Conservation (phyloP, 257 asterid genomes). For the Ballota nigra region DNA sequence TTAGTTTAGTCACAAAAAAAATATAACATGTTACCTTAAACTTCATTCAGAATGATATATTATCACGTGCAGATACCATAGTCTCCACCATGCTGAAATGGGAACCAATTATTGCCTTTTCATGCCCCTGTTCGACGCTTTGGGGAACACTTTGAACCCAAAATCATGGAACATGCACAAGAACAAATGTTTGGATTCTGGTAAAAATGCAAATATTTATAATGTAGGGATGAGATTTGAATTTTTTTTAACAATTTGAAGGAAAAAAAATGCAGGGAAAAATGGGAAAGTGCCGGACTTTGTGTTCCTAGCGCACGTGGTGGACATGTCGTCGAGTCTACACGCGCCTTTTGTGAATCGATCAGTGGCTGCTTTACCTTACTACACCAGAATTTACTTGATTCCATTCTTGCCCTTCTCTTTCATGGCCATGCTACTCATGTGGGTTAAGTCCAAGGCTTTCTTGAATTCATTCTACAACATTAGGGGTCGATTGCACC, state of each 20-base stretch:
- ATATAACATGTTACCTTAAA: background rate
- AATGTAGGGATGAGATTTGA: background rate
- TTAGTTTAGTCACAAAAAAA: background rate
- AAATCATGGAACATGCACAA: slow-evolving; percentile 78
- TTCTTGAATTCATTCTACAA: slow-evolving; percentile 63
- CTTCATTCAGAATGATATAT: background rate
- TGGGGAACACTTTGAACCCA: slow-evolving; percentile 67
- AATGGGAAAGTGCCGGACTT: slow-evolving; percentile 71
- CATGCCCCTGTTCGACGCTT: slow-evolving; percentile 81
- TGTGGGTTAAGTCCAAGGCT: slow-evolving; percentile 86
- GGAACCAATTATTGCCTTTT: slow-evolving; percentile 69
- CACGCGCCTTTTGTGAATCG: slow-evolving; percentile 63
- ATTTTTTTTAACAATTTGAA: too few relatives aligned
- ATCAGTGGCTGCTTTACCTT: slow-evolving; percentile 57
- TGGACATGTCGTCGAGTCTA: slow-evolving; percentile 71
- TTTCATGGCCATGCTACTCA: slow-evolving; percentile 53
- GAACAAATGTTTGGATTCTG: slow-evolving; percentile 48
- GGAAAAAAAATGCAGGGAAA: slow-evolving; percentile 40
- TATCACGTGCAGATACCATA: slow-evolving; percentile 61
- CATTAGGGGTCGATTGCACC: slow-evolving; percentile 60
- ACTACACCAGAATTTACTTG: slow-evolving; percentile 37
- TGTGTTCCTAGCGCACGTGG: slow-evolving; percentile 88
- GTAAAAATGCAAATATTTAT: slow-evolving; percentile 12
- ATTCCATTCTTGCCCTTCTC: slow-evolving; percentile 52
- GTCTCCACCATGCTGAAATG: slow-evolving; percentile 65